Conservation (phyloP, 1,284 basidiomycete genomes). For the Leccinum variabile region DNA sequence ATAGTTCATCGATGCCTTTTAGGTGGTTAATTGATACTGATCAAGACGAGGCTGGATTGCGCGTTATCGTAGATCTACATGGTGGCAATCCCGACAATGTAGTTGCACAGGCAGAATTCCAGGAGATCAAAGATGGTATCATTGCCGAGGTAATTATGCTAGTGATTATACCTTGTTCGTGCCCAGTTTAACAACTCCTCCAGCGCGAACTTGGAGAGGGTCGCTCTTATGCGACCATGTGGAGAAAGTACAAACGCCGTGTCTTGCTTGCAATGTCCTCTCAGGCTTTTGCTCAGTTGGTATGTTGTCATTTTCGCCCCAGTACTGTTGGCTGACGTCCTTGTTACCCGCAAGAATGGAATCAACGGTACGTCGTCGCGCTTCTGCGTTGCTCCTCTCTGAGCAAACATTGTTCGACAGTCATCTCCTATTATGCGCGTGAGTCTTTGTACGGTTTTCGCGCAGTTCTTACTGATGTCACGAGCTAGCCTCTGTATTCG, state of each 20-base stretch:
- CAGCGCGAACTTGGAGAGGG: constrained; percentile 76
- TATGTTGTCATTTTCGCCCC: constrained; percentile 31
- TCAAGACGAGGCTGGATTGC: constrained; percentile 83
- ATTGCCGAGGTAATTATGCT: constrained; percentile 63
- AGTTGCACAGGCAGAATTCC: constrained; percentile 81
- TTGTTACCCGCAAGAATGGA: constrained; percentile 61
- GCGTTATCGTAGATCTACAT: constrained; percentile 88
- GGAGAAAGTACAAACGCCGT: constrained; percentile 84
- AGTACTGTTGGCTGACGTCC: constrained; percentile 9
- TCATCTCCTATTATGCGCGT: constrained; percentile 95
- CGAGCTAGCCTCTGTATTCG: constrained; percentile 71
- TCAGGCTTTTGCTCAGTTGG: constrained; percentile 93
- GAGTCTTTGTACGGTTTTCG: constrained; percentile 36
- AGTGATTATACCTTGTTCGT: background rate
- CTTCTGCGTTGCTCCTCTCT: constrained; percentile 13
- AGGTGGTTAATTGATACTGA: constrained; percentile 94
- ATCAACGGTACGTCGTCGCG: constrained; percentile 68
- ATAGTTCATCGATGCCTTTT: constrained; percentile 7
- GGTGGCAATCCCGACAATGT: constrained; percentile 79
- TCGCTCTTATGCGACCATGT: constrained; percentile 83
- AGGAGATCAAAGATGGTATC: constrained; percentile 91
- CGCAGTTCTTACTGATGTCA: constrained; percentile 16
- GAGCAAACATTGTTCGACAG: constrained; percentile 39
- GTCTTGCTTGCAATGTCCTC: constrained; percentile 97
- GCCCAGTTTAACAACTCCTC: background rate